Base-by-base conservation (phyloP, 768 basidiomycete genomes). In the Lactifluus piperatus region DNA sequence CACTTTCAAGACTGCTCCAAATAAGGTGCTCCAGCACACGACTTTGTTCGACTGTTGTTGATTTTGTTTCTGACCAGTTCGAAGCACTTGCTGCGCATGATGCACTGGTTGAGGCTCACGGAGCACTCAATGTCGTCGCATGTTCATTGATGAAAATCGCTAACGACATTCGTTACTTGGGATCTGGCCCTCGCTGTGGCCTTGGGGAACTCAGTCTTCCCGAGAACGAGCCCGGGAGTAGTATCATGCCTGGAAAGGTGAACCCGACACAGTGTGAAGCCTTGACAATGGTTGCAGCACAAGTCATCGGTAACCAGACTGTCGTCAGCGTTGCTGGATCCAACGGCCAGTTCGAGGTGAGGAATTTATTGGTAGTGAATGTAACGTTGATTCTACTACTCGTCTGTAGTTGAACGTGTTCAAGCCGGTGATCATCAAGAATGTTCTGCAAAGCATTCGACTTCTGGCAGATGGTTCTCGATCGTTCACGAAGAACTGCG, bases 231-330 rank as follows among this genome's bases (percentile, higher is more conserved):
- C 97, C 97, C 45, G 97, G 97, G 48, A 94, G 92, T 68, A 95
- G 92, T 58, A 98, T 99, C 75, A 99, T 99, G 97, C 97, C 94
- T 7, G 97, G 97, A 61, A 98, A 99, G 76, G 97, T 99, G 59
- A 99, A 99, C 75, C 97, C 97, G 11, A 99, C 97, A 5, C 97
- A 99, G 71, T 98, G 97, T 66, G 97, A 99, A 74, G 97, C 97
- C 8, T 73, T 98, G 62, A 98, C 97, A 10, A 98, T 98, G 97
- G 93, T 98, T 24, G 91, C 93, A 43, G 94, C 95, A 0, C 97
- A 98, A 72, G 95, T 98, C 5, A 95, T 98, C 74, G 97, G 97
- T 43, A 99, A 98, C 75, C 90, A 98, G 72, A 94, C 93, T 11
- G 74, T 86, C 46, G 91, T 98, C 70, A 89, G 86, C 67, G 77